Evolutionary conservation across 2,329 filamentous ascomycete genomes (phyloP).

Genomic region (Trichoderma oligosporum): DNA sequence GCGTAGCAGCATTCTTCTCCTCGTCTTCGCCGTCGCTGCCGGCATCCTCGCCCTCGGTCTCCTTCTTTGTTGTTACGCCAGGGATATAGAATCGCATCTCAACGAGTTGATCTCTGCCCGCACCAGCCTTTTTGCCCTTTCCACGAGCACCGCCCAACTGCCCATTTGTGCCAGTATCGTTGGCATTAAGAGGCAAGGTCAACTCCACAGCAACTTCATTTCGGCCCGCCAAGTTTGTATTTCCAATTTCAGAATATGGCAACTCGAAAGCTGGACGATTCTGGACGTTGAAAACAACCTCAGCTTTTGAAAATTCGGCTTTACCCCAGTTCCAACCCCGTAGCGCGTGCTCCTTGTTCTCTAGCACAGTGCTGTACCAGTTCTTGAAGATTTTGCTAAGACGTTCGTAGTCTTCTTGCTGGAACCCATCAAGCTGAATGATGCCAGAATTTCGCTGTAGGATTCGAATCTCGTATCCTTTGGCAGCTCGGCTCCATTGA

Average conservation of each 20-base stretch:
- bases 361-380: slow-evolving; percentile 92
- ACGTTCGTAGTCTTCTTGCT: slow-evolving; percentile 90
- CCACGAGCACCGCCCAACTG: slow-evolving; percentile 68
- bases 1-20: slow-evolving; percentile 89
- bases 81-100: slow-evolving; percentile 99
- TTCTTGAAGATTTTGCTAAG: slow-evolving; percentile 92
- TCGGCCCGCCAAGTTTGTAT: slow-evolving; percentile 94
- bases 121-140: slow-evolving; percentile 84
- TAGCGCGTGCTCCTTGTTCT: slow-evolving; percentile 89
- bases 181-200: slow-evolving; percentile 66
- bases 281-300: slow-evolving; percentile 93
- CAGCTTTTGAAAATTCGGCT: slow-evolving; percentile 90
- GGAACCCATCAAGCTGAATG: slow-evolving; percentile 92
- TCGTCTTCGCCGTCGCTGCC: slow-evolving; percentile 57
- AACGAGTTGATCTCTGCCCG: slow-evolving; percentile 85
- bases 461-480: slow-evolving; percentile 92
- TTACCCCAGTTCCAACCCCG: slow-evolving; percentile 99
- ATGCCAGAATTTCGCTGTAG: slow-evolving; percentile 78
- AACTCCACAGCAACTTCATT: slow-evolving; percentile 98
- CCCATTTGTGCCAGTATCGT: slow-evolving; percentile 70
- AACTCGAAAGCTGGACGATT: slow-evolving; percentile 96
- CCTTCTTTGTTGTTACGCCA: slow-evolving; percentile 77
- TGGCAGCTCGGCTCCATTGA: slow-evolving; percentile 91
- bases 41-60: slow-evolving; percentile 64
- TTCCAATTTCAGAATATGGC: slow-evolving; percentile 94